Evolutionary conservation across 129 eudicot genomes (phyloP).

Genomic region (Scalesia atractyloides): DNA sequence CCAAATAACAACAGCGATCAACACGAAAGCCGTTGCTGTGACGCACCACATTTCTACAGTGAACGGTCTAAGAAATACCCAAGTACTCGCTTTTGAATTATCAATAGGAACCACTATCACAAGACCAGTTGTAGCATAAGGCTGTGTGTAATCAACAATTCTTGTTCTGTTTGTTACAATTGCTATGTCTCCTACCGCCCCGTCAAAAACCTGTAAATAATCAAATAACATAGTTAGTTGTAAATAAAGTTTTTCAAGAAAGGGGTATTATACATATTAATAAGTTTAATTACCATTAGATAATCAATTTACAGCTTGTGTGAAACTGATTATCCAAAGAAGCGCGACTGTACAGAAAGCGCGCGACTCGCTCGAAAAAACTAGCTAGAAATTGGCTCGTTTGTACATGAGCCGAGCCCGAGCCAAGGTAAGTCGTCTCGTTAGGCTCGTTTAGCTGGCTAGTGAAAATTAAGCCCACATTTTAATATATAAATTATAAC

Average conservation of each 20-base stretch:
- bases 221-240: neutral
- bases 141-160: slow-evolving; percentile 83
- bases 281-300: neutral
- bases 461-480: too few relatives aligned
- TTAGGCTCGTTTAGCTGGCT: too few relatives aligned
- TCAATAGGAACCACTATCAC: slow-evolving; percentile 68
- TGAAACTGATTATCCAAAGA: neutral
- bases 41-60: slow-evolving; percentile 63
- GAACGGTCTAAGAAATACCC: slow-evolving; percentile 79
- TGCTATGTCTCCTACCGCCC: slow-evolving; percentile 83
- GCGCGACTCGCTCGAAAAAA: too few relatives aligned
- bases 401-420: too few relatives aligned
- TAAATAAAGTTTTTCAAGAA: neutral
- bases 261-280: neutral
- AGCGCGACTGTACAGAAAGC: too few relatives aligned
- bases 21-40: slow-evolving; percentile 54
- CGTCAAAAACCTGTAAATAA: slow-evolving; percentile 61
- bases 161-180: slow-evolving; percentile 72
- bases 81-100: slow-evolving; percentile 48
- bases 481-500: too few relatives aligned
- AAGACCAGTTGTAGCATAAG: slow-evolving; percentile 70
- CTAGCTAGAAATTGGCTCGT: too few relatives aligned
- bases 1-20: slow-evolving; percentile 74
- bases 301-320: slow-evolving; percentile 1
- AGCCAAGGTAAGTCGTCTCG: too few relatives aligned